Conservation (phyloP, 2,329 filamentous ascomycete genomes). For the Diplodia mutila region DNA sequence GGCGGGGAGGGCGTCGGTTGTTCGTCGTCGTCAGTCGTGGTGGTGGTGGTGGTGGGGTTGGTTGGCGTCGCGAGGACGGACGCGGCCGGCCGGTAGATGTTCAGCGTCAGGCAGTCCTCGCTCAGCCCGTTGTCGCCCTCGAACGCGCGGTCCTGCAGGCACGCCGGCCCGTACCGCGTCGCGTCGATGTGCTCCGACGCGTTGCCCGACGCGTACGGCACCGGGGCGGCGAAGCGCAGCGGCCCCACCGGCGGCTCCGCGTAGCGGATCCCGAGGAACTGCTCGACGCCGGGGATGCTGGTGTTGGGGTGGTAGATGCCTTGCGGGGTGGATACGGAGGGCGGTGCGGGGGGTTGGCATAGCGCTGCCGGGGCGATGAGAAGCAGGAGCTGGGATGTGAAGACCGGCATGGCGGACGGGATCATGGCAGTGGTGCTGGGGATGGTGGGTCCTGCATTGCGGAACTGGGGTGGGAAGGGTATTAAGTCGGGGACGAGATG, state of each 20-base stretch:
- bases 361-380: background rate
- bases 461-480: background rate
- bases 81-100: slow-evolving; percentile 27
- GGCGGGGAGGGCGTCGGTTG: slow-evolving; percentile 38
- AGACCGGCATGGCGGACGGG: background rate
- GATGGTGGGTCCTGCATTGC: background rate
- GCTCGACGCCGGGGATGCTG: slow-evolving; percentile 6
- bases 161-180: slow-evolving; percentile 47
- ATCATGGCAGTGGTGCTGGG: background rate
- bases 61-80: slow-evolving; percentile 44
- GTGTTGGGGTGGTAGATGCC: slow-evolving; percentile 16
- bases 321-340: background rate
- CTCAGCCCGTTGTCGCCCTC: background rate
- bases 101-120: slow-evolving; percentile 43
- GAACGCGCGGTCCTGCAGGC: slow-evolving; percentile 44
- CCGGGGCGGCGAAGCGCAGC: slow-evolving; percentile 24
- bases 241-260: slow-evolving; percentile 21
- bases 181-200: slow-evolving; percentile 48
- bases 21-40: slow-evolving; percentile 28
- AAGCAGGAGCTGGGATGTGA: background rate
- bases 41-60: slow-evolving; percentile 39
- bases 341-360: background rate
- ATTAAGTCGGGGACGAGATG: background rate
- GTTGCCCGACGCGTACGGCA: slow-evolving; percentile 35
- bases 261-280: slow-evolving; percentile 26